These are phyloP conservation scores for Spizellomyces sp. DNA, from an alignment of 192 early-diverging fungal genomes.

Conservation along the genomic window DNA sequence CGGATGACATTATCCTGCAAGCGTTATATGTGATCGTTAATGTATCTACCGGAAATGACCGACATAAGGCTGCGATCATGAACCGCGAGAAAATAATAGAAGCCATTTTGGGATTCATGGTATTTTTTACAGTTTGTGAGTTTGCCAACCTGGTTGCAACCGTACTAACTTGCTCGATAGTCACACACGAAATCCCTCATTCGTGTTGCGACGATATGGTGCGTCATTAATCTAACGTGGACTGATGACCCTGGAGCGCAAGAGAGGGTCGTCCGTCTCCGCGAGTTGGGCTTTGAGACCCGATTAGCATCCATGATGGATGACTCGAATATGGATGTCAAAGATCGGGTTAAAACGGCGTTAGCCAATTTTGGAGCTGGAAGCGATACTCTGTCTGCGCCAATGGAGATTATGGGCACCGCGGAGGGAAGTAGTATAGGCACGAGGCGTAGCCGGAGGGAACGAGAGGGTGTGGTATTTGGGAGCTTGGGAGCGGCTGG, in stretches of 20 bases:
- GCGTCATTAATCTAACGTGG: slow-evolving; percentile 77
- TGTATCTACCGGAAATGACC: slow-evolving; percentile 64
- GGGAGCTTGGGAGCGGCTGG: not conserved
- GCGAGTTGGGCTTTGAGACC: slow-evolving; percentile 60
- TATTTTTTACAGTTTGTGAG: slow-evolving; percentile 13
- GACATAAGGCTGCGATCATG: slow-evolving; percentile 67
- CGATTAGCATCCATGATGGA: slow-evolving; percentile 53
- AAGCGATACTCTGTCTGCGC: not conserved
- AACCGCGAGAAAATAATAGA: slow-evolving; percentile 32
- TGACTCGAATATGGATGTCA: slow-evolving; percentile 69
- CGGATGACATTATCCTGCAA: slow-evolving; percentile 36
- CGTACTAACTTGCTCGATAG: slow-evolving; percentile 25
- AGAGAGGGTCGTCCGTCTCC: slow-evolving; percentile 52
- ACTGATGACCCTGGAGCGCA: slow-evolving; percentile 51
- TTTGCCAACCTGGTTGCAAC: not conserved
- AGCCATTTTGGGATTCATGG: slow-evolving; percentile 40
- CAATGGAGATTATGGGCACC: slow-evolving; percentile 14
- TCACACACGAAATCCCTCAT: slow-evolving; percentile 58
- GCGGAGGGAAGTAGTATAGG: slow-evolving; percentile 6
- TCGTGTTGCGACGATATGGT: slow-evolving; percentile 69
- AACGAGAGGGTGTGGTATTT: not conserved
- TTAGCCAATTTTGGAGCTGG: slow-evolving; percentile 51
- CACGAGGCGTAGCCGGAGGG: not conserved
- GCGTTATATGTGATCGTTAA: slow-evolving; percentile 75
- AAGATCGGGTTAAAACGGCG: slow-evolving; percentile 71